Percentiles rank a stretch among this genome's conserved stretches.
These are phyloP conservation scores for Tuber indicum DNA, from an alignment of 495 filamentous ascomycete genomes.

Conservation along the genomic window DNA sequence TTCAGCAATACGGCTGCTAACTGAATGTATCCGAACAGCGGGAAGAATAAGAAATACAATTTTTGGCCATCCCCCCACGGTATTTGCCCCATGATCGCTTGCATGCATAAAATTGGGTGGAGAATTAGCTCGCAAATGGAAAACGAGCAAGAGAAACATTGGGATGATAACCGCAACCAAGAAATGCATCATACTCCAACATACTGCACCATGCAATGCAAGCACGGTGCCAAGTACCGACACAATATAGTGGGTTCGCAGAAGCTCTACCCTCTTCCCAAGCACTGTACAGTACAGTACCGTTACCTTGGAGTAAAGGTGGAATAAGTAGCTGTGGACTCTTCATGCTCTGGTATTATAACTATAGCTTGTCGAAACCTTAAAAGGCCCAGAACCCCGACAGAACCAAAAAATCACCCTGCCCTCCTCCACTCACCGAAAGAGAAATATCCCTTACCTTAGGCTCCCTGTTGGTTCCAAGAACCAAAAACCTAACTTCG, in stretches of 20 bases:
- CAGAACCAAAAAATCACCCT: too few relatives aligned
- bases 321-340: neutral
- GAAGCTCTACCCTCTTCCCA: neutral
- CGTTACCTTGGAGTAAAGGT: neutral
- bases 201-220: neutral
- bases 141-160: neutral
- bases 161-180: neutral
- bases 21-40: neutral
- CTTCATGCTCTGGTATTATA: neutral
- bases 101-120: neutral
- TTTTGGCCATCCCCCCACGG: neutral
- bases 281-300: neutral
- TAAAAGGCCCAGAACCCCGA: too few relatives aligned
- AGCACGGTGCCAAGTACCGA: neutral
- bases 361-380: too few relatives aligned
- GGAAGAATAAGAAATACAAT: neutral
- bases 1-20: neutral
- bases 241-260: neutral
- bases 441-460: neutral
- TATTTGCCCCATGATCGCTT: neutral
- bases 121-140: neutral
- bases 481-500: too few relatives aligned
- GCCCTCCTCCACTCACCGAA: neutral
- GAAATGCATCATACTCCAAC: neutral
- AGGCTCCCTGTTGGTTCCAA: too few relatives aligned